These are phyloP conservation scores for Alternaria brassicae DNA, from an alignment of 2,329 filamentous ascomycete species.

Conservation along the genomic window DNA sequence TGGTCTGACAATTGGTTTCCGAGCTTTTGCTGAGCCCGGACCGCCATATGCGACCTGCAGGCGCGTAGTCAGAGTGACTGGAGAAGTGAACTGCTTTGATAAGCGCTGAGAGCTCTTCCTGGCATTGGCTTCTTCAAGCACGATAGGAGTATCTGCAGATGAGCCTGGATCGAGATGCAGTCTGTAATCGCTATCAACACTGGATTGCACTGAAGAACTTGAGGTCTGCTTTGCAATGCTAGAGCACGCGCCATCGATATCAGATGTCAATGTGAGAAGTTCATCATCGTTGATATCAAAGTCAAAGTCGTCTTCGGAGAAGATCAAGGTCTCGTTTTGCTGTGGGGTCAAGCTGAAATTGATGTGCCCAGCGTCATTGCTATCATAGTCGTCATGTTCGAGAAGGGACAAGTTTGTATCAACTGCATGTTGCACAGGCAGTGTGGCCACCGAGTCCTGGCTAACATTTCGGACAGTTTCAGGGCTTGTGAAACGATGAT, in stretches of 20 bases:
- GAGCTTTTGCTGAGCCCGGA: conserved; percentile 4
- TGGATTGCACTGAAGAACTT: conserved; percentile 6
- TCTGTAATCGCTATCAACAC: background rate
- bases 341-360: background rate
- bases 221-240: background rate
- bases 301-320: conserved; percentile 22
- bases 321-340: background rate
- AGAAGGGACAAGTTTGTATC: background rate
- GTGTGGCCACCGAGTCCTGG: conserved; percentile 1
- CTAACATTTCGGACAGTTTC: background rate
- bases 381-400: background rate
- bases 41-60: conserved; percentile 17
- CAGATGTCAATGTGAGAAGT: conserved; percentile 24
- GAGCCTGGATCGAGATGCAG: background rate
- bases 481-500: background rate
- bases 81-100: conserved; percentile 30
- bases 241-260: background rate
- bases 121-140: background rate
- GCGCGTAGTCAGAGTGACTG: conserved; percentile 30
- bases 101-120: background rate
- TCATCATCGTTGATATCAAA: conserved; percentile 37
- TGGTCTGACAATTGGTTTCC: conserved; percentile 58
- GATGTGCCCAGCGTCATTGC: background rate
- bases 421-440: background rate
- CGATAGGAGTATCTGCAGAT: background rate